Base-by-base conservation (phyloP, 2,329 filamentous ascomycete genomes). In the Colletotrichum euphorbiae region DNA sequence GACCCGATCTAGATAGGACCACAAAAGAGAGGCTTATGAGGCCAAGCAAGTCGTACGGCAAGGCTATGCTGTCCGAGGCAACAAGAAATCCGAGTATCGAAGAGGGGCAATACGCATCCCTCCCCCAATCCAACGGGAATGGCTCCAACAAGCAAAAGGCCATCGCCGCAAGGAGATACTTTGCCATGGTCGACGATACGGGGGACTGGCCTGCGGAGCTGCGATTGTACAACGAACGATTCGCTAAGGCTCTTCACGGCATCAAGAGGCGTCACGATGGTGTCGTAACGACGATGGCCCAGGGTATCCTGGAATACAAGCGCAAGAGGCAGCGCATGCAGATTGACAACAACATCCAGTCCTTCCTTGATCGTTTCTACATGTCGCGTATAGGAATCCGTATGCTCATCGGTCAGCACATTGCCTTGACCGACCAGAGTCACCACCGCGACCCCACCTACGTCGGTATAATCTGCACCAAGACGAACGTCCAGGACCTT, bases 371-470 rank as follows among this genome's bases (percentile, higher is more conserved):
- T 82, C 93, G 96, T 68, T 99, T 99, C 82, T 99, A 99, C 85
- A 99, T 99, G 96, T 98, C 94, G 50, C 93, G 96, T 71, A 99
- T 99, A 76, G 96, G 96, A 72, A 99, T 99, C 74, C 93, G 96
- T 74, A 99, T 99, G 96, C 90, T 99, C 57, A 98, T 99, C 75
- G 96, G 96, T 60, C 96, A 99, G 80, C 96, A 99, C 83, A 97
- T 99, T 75, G 96, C 96, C 68, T 85, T 99, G 67, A 97, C 94
- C 6, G 95, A 98, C 79, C 94, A 98, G 81, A 92, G 91, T 75
- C 91, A 96, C 74, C 90, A 94, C 73, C 90, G 90, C 70, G 95
- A 98, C 79, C 93, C 94, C 42, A 93, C 93, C 70, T 98, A 99
- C 77, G 96, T 99, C 73, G 96, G 96, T 71, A 98, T 99, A 73